Evolutionary conservation across 345 rosid genomes (phyloP), one percentile per base, ranked within the genome.

Genomic region (Brassica rapa): DNA sequence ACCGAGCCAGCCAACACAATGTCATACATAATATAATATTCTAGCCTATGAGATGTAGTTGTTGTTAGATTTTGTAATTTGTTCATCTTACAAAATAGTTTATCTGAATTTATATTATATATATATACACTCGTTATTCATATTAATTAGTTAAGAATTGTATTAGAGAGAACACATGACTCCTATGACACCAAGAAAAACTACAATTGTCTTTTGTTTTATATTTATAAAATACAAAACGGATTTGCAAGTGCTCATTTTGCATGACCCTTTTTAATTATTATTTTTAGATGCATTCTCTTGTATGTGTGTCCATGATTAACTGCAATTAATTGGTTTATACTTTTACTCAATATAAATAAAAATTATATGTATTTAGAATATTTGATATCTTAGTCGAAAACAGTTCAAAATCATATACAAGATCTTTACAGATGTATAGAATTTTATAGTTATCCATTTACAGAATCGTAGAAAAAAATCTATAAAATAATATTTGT

Each of bases 161-260:
- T 32, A 70, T 56, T 64, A 39, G 57, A 41, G 67, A 71, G 62
- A 59, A 66, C 82, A 79, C 77, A 73, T 78, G 68, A 78, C 46
- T 78, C 73, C 67, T 57, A 78, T 78, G 81, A 66, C 62, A 78
- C 61, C 68, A 57, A 53, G 56, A 4, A 72, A 72, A 72, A 27
- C 76, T 53, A 66, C 55, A 30, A 16, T 66, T 56, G 49, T 43
- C 5, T 51, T 51, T 51, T 25, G 37, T 25, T 61, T 7, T 39
- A 16, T 55, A 71, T 65, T 15, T 30, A 11, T 56, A 10, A 27
- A 16, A 70, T 51, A 63, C 14, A 62, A 71, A 77, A 78, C 73
- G 62, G 77, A 72, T 66, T 78, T 30, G 63, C 56, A 66, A 72
- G 37, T 72, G 68, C 41, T 66, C 68, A 59, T 71, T 71, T 66